Evolutionary conservation across 2,329 filamentous ascomycete genomes (phyloP), one percentile per base, ranked within the genome.

Genomic region (Arthrobotrys megalospora): DNA sequence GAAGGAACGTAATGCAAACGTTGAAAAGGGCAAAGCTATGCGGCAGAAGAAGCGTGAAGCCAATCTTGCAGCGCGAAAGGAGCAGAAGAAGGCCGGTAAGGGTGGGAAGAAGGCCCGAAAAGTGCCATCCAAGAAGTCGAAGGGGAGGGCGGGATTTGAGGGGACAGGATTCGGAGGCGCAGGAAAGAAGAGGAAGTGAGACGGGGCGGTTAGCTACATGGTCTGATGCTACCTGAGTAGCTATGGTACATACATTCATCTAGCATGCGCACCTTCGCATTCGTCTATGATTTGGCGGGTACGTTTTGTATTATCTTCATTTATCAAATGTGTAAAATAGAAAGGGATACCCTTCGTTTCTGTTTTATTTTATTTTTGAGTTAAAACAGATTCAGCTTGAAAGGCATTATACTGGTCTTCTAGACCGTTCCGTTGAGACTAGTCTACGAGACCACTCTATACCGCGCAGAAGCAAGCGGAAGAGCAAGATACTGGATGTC

Each of bases 11-110:
- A 86, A 89, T 45, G 89, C 91, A 32, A 91, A 91, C 34, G 90
- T 98, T 60, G 88, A 89, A 80, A 91, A 92, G 85, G 87, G 92
- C 60, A 92, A 92, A 83, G 92, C 93, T 66, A 91, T 92, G 81
- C 91, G 91, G 83, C 93, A 95, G 83, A 90, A 90, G 85, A 97
- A 96, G 87, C 88, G 91, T 79, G 92, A 94, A 83, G 91, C 92
- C 60, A 95, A 95, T 83, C 86, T 95, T 80, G 87, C 87, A 82
- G 91, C 92, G 85, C 88, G 92, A 80, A 88, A 89, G 81, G 93
- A 96, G 62, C 78, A 80, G 68, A 91, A 92, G 80, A 94, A 94
- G 86, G 88, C 89, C 67, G 88, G 87, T 80, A 88, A 87, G 69
- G 85, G 84, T 78, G 84, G 81, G 82, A 87, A 85, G 83, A 85